Evolutionary conservation across 495 filamentous ascomycete genomes (phyloP).

Genomic region (Saxispiralis lemnorum): DNA sequence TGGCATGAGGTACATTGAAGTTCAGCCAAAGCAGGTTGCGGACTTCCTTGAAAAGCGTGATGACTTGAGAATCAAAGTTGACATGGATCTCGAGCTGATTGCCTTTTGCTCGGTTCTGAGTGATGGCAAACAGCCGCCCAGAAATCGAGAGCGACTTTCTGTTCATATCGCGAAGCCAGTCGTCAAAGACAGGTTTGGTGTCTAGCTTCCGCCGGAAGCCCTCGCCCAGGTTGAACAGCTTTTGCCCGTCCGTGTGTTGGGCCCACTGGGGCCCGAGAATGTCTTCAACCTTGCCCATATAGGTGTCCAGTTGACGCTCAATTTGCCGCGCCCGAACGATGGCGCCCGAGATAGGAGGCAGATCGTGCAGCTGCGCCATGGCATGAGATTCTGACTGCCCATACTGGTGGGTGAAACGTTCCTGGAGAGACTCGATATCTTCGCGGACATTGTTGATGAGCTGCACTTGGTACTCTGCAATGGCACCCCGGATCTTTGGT

Average conservation of each 20-base stretch:
- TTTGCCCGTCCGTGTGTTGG: conserved; percentile 84
- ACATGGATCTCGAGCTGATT: conserved; percentile 74
- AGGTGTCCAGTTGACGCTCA: conserved; percentile 77
- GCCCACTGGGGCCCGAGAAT: conserved; percentile 88
- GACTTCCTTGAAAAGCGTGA: conserved; percentile 97
- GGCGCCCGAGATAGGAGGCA: conserved; percentile 86
- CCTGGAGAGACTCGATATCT: conserved; percentile 80
- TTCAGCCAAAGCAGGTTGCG: conserved; percentile 86
- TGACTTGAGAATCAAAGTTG: conserved; percentile 94
- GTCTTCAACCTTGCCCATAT: conserved; percentile 95
- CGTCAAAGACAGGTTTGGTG: conserved; percentile 79
- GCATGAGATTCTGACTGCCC: conserved; percentile 92
- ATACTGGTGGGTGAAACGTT: conserved; percentile 96
- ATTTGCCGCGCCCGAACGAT: conserved; percentile 97
- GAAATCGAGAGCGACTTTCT: conserved; percentile 74
- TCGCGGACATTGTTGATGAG: conserved; percentile 94
- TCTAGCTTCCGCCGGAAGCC: conserved; percentile 92
- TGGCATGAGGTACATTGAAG: conserved; percentile 76
- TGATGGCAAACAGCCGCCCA: conserved; percentile 79
- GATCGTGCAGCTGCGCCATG: conserved; percentile 89
- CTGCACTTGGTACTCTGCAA: conserved; percentile 90
- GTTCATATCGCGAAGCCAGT: conserved; percentile 82
- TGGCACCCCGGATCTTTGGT: conserved; percentile 92
- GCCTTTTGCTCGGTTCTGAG: conserved; percentile 66
- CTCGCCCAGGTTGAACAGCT: conserved; percentile 70